These are phyloP conservation scores for Magnaporthiopsis rhizophila DNA, from an alignment of 2,329 filamentous ascomycete genomes.

Conservation along the genomic window DNA sequence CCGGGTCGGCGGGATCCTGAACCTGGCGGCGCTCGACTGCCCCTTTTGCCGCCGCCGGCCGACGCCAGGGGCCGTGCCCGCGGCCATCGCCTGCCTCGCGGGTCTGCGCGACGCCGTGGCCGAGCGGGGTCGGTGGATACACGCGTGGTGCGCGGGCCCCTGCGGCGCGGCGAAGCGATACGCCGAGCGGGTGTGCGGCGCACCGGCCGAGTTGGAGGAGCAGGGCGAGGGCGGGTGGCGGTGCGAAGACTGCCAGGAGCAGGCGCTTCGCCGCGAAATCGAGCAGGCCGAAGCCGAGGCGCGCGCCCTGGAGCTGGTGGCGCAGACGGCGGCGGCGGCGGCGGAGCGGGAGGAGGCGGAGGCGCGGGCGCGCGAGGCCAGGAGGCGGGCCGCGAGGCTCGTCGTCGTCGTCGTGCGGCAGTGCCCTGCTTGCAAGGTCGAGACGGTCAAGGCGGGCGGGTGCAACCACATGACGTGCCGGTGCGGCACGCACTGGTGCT, in stretches of 20 bases:
- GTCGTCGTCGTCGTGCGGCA: constrained; percentile 29
- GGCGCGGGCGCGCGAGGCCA: constrained; percentile 9
- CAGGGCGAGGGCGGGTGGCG: constrained; percentile 24
- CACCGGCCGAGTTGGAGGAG: constrained; percentile 24
- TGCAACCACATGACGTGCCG: constrained; percentile 39
- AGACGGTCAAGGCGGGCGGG: constrained; percentile 33
- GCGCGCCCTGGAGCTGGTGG: background rate
- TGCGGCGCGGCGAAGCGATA: constrained; percentile 29
- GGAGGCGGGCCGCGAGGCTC: constrained; percentile 18
- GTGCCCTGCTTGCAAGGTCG: constrained; percentile 31
- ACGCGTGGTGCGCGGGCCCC: constrained; percentile 39
- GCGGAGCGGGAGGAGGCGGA: constrained; percentile 13
- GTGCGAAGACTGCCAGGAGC: constrained; percentile 31
- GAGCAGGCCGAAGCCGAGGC: background rate
- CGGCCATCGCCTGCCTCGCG: constrained; percentile 27
- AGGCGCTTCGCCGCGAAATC: constrained; percentile 11
- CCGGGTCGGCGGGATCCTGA: constrained; percentile 32
- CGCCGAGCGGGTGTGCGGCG: constrained; percentile 35
- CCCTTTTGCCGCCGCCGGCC: constrained; percentile 42
- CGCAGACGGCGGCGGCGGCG: constrained; percentile 2
- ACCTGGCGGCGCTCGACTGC: constrained; percentile 38
- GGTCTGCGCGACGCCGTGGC: constrained; percentile 30
- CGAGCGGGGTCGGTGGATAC: constrained; percentile 34
- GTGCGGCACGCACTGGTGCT: constrained; percentile 38
- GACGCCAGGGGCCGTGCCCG: constrained; percentile 25